Evolutionary conservation across 768 basidiomycete species (phyloP).

Genomic region (Lyophyllum semitale): DNA sequence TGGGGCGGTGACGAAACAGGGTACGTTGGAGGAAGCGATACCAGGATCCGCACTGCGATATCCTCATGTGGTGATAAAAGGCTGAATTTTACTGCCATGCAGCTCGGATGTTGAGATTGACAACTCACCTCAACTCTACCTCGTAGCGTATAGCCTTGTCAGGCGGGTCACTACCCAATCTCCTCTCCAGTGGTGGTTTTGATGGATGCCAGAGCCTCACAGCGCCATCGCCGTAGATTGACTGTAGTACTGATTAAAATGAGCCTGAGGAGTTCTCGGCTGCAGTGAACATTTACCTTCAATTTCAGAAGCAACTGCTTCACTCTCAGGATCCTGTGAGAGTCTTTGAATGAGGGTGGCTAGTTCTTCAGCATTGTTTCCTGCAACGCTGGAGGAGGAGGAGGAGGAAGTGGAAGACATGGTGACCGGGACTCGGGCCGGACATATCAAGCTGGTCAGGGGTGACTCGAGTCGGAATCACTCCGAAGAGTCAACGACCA

Average conservation of each 20-base stretch:
- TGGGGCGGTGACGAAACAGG: constrained; percentile 74
- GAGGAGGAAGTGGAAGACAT: constrained; percentile 26
- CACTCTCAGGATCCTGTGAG: constrained; percentile 35
- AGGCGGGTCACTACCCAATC: constrained; percentile 10
- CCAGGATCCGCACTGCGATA: constrained; percentile 52
- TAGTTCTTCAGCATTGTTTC: constrained; percentile 30
- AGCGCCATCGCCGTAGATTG: constrained; percentile 76
- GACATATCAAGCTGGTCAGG: too few species aligned
- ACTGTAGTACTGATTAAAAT: constrained; percentile 60
- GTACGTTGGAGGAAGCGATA: constrained; percentile 63
- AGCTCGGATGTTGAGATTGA: constrained; percentile 6
- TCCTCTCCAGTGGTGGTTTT: constrained; percentile 18
- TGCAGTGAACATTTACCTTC: constrained; percentile 35
- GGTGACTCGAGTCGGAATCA: too few species aligned
- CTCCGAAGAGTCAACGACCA: too few species aligned
- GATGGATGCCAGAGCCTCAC: constrained; percentile 59
- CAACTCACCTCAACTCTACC: constrained; percentile 60
- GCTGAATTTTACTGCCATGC: constrained; percentile 37
- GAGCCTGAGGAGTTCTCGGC: background rate
- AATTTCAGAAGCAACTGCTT: constrained; percentile 47
- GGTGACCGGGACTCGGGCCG: constrained; percentile 1
- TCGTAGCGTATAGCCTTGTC: constrained; percentile 62
- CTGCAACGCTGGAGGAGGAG: constrained; percentile 1
- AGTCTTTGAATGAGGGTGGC: constrained; percentile 36
- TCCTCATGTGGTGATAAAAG: constrained; percentile 56